Base-by-base conservation (phyloP, 1,284 basidiomycete species). In the Schizophyllum commune region DNA sequence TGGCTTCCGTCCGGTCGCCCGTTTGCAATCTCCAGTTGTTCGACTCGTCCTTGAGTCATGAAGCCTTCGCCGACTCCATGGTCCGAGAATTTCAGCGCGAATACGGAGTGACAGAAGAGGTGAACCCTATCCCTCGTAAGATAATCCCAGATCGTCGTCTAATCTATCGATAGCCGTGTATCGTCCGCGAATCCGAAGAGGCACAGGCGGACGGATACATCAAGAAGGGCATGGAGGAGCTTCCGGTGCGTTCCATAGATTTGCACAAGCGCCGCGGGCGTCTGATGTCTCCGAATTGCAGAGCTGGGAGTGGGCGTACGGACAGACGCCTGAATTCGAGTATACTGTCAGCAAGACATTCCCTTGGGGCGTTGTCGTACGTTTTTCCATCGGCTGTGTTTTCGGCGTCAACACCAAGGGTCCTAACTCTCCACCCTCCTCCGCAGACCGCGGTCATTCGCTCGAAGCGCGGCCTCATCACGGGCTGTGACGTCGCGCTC, bases 271-370 rank as follows among this genome's bases (percentile, higher is more conserved):
- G 52, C 22, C 56, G 22, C 15, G 32, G 17, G 56, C 27, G 17
- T 47, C 55, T 27, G 20, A 32, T 32, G 32, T 60, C 55, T 47
- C 62, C 32, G 60, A 52, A 17, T 27, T 58, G 19, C 69, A 96
- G 91, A 87, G 82, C 52, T 98, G 96, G 97, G 83, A 91, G 22
- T 99, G 96, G 95, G 80, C 85, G 32, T 98, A 86, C 69, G 96
- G 96, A 0, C 92, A 97, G 71, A 97, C 96, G 0, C 96, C 96
- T 59, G 92, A 96, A 70, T 98, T 99, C 71, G 89, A 85, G 53
- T 85, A 87, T 65, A 76, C 74, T 2, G 63, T 89, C 4, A 63
- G 68, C 17, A 72, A 73, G 15, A 63, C 68, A 15, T 91, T 92
- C 66, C 57, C 69, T 5, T 88, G 86, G 86, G 88, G 88, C 7